Base-by-base conservation (phyloP, 257 asterid species). In the Penstemon newberryi region DNA sequence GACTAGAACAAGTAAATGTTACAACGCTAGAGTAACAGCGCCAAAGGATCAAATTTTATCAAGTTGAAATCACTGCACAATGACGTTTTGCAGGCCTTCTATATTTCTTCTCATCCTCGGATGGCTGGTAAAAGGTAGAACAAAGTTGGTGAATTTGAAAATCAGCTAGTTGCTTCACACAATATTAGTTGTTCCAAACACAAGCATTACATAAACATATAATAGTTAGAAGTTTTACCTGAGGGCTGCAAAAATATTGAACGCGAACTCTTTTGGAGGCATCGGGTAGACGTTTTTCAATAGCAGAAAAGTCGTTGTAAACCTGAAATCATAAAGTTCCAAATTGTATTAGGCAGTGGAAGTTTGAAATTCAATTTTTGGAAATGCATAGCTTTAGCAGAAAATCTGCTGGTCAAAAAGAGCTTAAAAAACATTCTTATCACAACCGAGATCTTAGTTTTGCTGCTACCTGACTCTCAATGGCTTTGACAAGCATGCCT, bases 241-340 rank as follows among this genome's bases (percentile, higher is more conserved):
- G 92, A 41, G 91, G 86, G 78, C 80, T 82, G 80, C 72, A 76
- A 11, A 77, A 81, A 51, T 58, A 83, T 25, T 91, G 96, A 39
- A 85, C 78, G 37, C 84, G 85, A 45, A 94, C 81, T 71, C 99
- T 86, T 78, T 94, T 94, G 47, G 99, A 94, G 58, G 98, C 98
- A 25, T 25, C 33, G 33, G 33, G 33, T 25, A 25, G 33, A 25
- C 33, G 33, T 25, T 25, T 64, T 60, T 81, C 91, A 3, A 54
- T 69, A n/a, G 76, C 70, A 49, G 78, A 71, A 69, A 45, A 58
- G 51, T 80, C 81, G 61, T 60, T 41, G 51, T 65, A 63, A 46
- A 89, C 92, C 99, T 94, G 86, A 25, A 52, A 45, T 40, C 33
- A 71, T 40, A 4, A 3, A 8, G 56, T 47, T 43, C 5, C 12